Percentiles rank a stretch among this genome's conserved stretches.
Evolutionary conservation across 305 asterid genomes (phyloP).

Genomic region (Solanum chacoense): DNA sequence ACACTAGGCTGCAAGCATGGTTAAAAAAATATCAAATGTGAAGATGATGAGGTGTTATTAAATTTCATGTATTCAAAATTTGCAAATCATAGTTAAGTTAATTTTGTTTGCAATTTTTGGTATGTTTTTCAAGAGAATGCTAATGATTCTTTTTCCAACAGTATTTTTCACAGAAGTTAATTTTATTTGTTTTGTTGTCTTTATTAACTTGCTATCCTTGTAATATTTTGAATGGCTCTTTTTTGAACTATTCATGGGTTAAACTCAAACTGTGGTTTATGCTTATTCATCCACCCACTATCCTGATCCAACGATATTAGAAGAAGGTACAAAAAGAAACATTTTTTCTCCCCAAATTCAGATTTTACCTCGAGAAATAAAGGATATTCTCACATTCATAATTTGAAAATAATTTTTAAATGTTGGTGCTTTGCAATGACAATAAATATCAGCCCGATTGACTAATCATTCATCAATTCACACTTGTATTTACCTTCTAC

Average conservation of each 20-base stretch:
- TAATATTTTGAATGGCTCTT: not conserved
- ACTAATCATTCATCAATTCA: not conserved
- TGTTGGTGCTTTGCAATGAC: not conserved
- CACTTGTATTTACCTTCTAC: not conserved
- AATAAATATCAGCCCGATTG: not conserved
- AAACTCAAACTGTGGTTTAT: not conserved
- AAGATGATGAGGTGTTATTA: not conserved
- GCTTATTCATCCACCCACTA: not conserved
- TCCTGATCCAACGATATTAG: not conserved
- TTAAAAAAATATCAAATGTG: not conserved
- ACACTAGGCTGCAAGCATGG: not conserved
- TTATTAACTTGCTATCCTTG: not conserved
- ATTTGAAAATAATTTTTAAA: not conserved
- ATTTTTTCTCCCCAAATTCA: not conserved
- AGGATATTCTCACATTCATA: not conserved
- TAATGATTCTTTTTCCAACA: not conserved
- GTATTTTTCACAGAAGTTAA: not conserved
- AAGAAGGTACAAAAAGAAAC: not conserved
- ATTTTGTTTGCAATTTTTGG: not conserved
- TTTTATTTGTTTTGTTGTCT: not conserved
- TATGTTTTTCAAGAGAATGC: not conserved
- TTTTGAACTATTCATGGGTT: not conserved
- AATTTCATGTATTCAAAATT: not conserved
- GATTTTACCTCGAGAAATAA: not conserved
- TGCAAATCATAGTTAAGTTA: not conserved